Evolutionary conservation across 768 basidiomycete species (phyloP), one percentile per base, ranked within the genome.

Genomic region (Rhodotorula kratochvilovae): DNA sequence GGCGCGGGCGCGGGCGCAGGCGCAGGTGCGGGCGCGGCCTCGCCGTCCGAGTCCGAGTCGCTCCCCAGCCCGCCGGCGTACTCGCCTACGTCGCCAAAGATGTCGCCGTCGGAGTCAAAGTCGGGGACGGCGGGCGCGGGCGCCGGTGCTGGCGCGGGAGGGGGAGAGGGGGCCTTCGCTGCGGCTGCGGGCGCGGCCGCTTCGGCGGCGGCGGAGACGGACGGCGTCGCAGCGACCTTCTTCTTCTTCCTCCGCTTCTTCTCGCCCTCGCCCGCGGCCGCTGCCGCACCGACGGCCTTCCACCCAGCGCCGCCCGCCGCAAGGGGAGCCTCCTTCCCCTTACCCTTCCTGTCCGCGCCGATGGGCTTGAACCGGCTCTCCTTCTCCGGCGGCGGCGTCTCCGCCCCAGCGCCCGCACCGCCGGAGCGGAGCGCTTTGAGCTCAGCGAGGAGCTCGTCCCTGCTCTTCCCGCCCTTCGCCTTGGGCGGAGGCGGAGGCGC

Each of bases 281-380:
- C 17, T 1, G n/a, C 43, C 4, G 33, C 51, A 12, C 25, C 51
- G 46, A 67, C 43, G 31, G 42, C 27, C 50, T 53, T 61, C 58
- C 58, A 67, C 23, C 66, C 56, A 3, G 33, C 65, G 3, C 65
- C 65, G 5, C 33, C 11, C 23, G 48, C 36, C 21, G 69, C 55
- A 5, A 39, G 58, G 3, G 54, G 48, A 5, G 36, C 51, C 66
- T 71, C 66, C 70, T 63, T 67, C 5, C 70, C 70, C 43, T 67
- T 71, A 11, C 69, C 69, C 48, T 61, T 35, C 13, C 13, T 42
- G 19, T 53, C 54, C 5, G 83, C 85, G 56, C 89, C 88, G 50
- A 85, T 83, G 5, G 82, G 82, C 62, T 80, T 84, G 77, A 85
- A 85, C 48, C 48, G 56, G 17, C 29, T 70, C 63, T 51, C 29